A percentile compares a stretch with the other conserved stretches of the same genome.
Conservation (phyloP, 2,329 filamentous ascomycete genomes). For the Pezicula rhizophila region DNA sequence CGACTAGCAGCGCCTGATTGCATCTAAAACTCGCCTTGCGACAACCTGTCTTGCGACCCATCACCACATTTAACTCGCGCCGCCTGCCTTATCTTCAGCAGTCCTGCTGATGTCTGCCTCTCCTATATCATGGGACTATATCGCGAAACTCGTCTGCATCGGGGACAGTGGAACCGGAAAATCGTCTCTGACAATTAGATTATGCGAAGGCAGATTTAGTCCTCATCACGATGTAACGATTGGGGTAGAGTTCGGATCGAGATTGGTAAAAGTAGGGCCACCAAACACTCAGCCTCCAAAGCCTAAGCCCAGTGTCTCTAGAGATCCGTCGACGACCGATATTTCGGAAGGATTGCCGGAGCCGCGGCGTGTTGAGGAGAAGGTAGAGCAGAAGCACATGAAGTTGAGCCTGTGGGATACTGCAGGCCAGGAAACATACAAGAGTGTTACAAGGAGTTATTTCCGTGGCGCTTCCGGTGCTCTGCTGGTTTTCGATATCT, state of each 20-base stretch:
- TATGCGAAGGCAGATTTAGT: constrained; percentile 94
- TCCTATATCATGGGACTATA: constrained; percentile 84
- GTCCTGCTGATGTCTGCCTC: constrained; percentile 40
- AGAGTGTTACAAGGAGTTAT: constrained; percentile 84
- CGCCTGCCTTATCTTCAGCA: neutral
- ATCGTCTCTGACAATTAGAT: constrained; percentile 85
- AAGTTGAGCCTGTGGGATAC: constrained; percentile 95
- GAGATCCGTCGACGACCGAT: constrained; percentile 19
- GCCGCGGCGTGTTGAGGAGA: constrained; percentile 34
- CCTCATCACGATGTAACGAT: constrained; percentile 95
- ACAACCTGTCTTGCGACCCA: neutral
- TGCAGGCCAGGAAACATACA: constrained; percentile 95
- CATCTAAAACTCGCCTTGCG: neutral
- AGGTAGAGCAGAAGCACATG: constrained; percentile 66
- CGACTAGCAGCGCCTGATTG: neutral
- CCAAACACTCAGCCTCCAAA: constrained; percentile 50
- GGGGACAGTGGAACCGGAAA: constrained; percentile 96
- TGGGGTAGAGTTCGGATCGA: constrained; percentile 93
- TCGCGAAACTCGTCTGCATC: constrained; percentile 96
- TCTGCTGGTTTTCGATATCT: constrained; percentile 92
- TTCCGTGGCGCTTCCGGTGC: constrained; percentile 64
- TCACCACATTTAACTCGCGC: neutral
- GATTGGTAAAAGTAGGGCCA: constrained; percentile 85
- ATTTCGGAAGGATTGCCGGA: constrained; percentile 42
- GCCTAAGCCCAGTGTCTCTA: constrained; percentile 36